Evolutionary conservation across 2,329 filamentous ascomycete species (phyloP).

Genomic region (Nigrospora sphaerica): DNA sequence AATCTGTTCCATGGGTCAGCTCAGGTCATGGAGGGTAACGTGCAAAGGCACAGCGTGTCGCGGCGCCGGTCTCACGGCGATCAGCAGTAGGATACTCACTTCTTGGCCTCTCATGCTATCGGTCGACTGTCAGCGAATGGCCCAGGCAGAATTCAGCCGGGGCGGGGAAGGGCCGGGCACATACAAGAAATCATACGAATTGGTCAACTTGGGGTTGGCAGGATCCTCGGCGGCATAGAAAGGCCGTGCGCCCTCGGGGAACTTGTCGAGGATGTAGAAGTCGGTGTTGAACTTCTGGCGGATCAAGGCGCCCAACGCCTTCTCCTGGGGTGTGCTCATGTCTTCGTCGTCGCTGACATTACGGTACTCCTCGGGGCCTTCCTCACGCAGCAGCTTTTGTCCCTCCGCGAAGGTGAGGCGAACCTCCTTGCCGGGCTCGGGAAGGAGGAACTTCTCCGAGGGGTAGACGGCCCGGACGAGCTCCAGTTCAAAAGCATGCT

Average conservation of each 20-base stretch:
- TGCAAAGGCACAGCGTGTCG: too few species aligned
- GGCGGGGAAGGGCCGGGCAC: too few species aligned
- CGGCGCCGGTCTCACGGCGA: too few species aligned
- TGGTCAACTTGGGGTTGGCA: constrained; percentile 47
- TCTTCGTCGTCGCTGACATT: constrained; percentile 73
- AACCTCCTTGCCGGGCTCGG: constrained; percentile 66
- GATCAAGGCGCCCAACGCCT: constrained; percentile 80
- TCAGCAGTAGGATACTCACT: too few species aligned
- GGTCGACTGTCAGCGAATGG: too few species aligned
- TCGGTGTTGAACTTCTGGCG: constrained; percentile 87
- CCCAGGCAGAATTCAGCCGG: too few species aligned
- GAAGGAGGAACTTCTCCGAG: constrained; percentile 71
- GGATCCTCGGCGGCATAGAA: constrained; percentile 77
- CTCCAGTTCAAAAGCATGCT: constrained; percentile 64
- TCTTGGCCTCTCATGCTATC: too few species aligned
- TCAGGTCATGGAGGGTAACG: too few species aligned
- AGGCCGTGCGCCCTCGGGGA: constrained; percentile 79
- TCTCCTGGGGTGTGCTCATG: constrained; percentile 74
- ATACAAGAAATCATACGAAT: constrained; percentile 60
- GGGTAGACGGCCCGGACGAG: constrained; percentile 66
- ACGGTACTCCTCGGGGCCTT: constrained; percentile 58
- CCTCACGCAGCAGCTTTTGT: constrained; percentile 68
- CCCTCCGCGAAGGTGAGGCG: constrained; percentile 73
- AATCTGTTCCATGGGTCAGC: constrained; percentile 43
- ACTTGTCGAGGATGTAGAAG: constrained; percentile 96